phyloP scores from a whole-genome alignment of 805 yeast genomes.

The Hyphopichia homilentoma region DNA sequence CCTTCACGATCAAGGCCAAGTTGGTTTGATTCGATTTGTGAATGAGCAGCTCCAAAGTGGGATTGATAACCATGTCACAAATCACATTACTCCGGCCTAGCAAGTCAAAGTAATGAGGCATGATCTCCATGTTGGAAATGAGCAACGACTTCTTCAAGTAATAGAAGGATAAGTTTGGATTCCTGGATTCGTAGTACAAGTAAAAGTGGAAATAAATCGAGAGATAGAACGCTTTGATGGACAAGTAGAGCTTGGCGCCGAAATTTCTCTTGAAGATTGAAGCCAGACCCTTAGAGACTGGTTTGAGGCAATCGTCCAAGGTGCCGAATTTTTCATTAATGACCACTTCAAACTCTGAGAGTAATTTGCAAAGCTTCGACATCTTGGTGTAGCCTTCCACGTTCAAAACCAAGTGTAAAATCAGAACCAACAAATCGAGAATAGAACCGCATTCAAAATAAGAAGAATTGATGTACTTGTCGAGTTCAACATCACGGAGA shows the following conservation, averaged over 20 bases:
- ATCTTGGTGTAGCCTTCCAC: constrained; percentile 37
- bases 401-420: constrained; percentile 37
- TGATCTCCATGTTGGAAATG: constrained; percentile 26
- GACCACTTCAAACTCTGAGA: constrained; percentile 34
- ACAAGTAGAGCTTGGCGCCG: constrained; percentile 23
- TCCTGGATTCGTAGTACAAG: constrained; percentile 33
- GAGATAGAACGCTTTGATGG: constrained; percentile 29
- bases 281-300: no score
- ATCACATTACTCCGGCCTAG: constrained; percentile 27
- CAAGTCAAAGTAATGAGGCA: constrained; percentile 33
- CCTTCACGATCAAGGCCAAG: constrained; percentile 26
- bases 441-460: constrained; percentile 16
- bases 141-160: constrained; percentile 32
- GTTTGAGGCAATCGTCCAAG: constrained; percentile 13
- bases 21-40: constrained; percentile 30
- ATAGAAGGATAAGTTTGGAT: constrained; percentile 31
- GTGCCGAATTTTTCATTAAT: constrained; percentile 28
- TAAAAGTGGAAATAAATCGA: constrained; percentile 42
- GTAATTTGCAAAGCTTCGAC: constrained; percentile 26
- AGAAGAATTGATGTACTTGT: constrained; percentile 34
- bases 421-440: constrained; percentile 17
- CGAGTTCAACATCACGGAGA: constrained; percentile 35
- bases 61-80: constrained; percentile 37
- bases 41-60: constrained; percentile 25
- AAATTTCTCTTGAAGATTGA: constrained; percentile 13